phyloP scores from a whole-genome alignment of 768 basidiomycete species.

The Paxillus rubicundulus region DNA sequence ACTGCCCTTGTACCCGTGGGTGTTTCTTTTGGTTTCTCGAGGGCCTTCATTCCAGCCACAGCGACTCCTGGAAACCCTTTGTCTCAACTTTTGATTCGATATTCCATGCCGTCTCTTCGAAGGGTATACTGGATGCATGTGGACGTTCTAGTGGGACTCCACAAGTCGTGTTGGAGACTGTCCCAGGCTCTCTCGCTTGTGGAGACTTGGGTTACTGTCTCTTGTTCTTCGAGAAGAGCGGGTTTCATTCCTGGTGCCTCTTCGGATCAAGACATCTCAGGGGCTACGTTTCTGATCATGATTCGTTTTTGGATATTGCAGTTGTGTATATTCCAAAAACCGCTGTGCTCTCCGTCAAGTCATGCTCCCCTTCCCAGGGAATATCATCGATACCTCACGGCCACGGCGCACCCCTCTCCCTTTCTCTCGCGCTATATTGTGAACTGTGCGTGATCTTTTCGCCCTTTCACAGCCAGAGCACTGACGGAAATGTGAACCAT shows the following conservation, averaged over 20 bases:
- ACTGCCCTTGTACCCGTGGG: constrained; percentile 26
- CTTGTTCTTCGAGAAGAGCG: constrained; percentile 1
- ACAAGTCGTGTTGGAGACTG: neutral
- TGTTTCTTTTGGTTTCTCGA: constrained; percentile 4
- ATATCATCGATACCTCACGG: constrained; percentile 52
- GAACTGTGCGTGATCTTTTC: constrained; percentile 52
- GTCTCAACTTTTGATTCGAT: constrained; percentile 1
- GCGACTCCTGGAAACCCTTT: neutral
- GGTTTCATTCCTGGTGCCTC: constrained; percentile 1
- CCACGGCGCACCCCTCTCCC: constrained; percentile 54
- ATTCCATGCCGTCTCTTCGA: neutral
- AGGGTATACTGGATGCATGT: neutral
- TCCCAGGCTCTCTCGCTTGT: neutral
- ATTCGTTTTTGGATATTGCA: constrained; percentile 25
- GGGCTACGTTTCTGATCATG: neutral
- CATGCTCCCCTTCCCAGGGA: constrained; percentile 45
- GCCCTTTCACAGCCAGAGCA: constrained; percentile 1
- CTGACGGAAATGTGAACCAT: neutral
- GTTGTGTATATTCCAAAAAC: constrained; percentile 66
- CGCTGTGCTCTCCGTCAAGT: constrained; percentile 58
- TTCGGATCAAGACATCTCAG: neutral
- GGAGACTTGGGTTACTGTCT: constrained; percentile 1
- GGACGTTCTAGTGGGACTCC: constrained; percentile 1
- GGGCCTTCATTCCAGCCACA: neutral
- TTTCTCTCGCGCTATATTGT: constrained; percentile 60